These are phyloP conservation scores for Dalbergia cultrata DNA, from an alignment of 306 rosid species.

Conservation along the genomic window DNA sequence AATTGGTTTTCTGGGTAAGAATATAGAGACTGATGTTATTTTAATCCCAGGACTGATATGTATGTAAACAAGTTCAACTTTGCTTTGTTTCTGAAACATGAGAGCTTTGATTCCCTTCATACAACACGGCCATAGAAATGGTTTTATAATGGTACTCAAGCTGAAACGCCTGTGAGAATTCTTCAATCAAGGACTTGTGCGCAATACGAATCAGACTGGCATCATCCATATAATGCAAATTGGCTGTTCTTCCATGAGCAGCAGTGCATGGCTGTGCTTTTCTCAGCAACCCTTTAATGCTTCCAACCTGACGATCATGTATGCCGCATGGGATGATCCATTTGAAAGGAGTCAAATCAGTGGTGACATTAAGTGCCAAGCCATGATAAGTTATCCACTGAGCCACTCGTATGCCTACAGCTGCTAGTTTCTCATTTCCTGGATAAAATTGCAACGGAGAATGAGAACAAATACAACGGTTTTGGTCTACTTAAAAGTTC, in stretches of 20 bases:
- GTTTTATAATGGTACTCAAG: constrained; percentile 56
- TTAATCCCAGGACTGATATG: background rate
- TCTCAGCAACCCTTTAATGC: constrained; percentile 61
- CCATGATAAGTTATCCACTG: constrained; percentile 82
- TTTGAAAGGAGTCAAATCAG: constrained; percentile 68
- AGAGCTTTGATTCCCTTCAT: constrained; percentile 35
- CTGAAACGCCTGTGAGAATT: constrained; percentile 71
- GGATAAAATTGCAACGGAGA: constrained; percentile 16
- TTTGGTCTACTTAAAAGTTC: background rate
- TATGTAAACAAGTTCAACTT: constrained; percentile 22
- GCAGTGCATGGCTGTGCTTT: constrained; percentile 38
- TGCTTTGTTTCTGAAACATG: constrained; percentile 22
- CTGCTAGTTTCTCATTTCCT: constrained; percentile 89
- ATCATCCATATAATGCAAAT: constrained; percentile 43
- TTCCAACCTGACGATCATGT: constrained; percentile 68
- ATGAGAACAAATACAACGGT: constrained; percentile 31
- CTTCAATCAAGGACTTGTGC: constrained; percentile 60
- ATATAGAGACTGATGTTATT: background rate
- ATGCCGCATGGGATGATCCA: constrained; percentile 85
- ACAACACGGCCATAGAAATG: constrained; percentile 33
- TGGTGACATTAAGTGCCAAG: constrained; percentile 73
- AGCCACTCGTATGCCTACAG: constrained; percentile 68
- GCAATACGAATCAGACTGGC: constrained; percentile 58
- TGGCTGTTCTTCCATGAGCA: constrained; percentile 32
- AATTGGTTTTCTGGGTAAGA: background rate